Base-by-base conservation (phyloP, 768 basidiomycete genomes). In the Vararia minispora region DNA sequence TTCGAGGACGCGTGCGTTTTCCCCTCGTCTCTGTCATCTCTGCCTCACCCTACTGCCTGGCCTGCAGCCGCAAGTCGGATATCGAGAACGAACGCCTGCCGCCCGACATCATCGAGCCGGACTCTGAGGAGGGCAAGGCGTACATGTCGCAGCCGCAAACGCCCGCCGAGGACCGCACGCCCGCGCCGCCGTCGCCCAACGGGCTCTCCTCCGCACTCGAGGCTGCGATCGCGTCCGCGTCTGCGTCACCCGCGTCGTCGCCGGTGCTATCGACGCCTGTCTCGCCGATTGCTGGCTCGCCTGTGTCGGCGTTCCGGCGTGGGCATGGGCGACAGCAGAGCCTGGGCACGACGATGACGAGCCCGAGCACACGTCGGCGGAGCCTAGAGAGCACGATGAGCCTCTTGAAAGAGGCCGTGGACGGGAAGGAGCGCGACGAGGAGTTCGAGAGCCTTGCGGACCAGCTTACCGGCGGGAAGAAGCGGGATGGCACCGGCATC, bases 51-150 rank as follows among this genome's bases (percentile, higher is more conserved):
- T 40, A 24, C 18, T 25, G 35, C 10, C 2, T 40, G 17, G 3
- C 14, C 22, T 41, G 28, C 48, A 92, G 90, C 28, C 89, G 91
- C 44, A 92, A 91, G 64, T 89, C 86, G 30, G 95, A 98, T 66
- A 97, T 98, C 48, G 94, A 98, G 62, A 98, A 98, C 62, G 95
- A 99, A 60, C 82, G 91, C 24, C 67, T 98, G n/a, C 95, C 94
- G 2, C 94, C 94, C 2, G 90, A 97, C 12, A 69, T 99, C 13
- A 83, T 89, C 56, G 92, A 97, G 52, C 80, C 77, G 5, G 63
- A 71, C 45, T 79, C 76, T 8, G 73, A 73, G 46, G 78, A 83
- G 59, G 80, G 77, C 40, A 76, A 72, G 46, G 75, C 79, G 6
- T 72, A 56, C 32, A 51, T 60, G 28, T 77, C 45, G 52, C 53